A percentile compares a stretch with the other conserved stretches of the same genome.
Evolutionary conservation across 1,284 basidiomycete species (phyloP).

Genomic region (Amylostereum chailletii): DNA sequence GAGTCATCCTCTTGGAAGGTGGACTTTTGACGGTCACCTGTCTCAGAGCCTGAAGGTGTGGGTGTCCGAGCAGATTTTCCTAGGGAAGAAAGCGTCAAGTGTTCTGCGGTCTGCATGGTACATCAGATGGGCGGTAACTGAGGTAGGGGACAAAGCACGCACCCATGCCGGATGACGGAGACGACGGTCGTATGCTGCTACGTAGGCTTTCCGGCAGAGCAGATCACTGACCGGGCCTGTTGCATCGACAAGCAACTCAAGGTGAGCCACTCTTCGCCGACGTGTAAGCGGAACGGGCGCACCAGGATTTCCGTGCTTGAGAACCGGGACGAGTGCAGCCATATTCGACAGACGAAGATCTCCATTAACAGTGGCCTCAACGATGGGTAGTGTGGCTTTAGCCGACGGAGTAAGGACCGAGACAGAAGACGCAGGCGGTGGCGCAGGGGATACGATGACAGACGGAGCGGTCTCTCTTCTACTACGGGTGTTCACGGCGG

Average conservation of each 20-base stretch:
- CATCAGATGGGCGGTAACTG: neutral
- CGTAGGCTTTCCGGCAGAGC: slow-evolving; percentile 75
- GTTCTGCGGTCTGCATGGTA: slow-evolving; percentile 74
- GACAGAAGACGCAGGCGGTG: neutral
- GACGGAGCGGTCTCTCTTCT: slow-evolving; percentile 10
- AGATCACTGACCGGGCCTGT: slow-evolving; percentile 80
- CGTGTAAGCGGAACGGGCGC: slow-evolving; percentile 12
- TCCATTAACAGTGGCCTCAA: slow-evolving; percentile 15
- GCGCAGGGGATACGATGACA: slow-evolving; percentile 6
- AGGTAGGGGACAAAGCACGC: slow-evolving; percentile 14
- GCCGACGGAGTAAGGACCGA: neutral
- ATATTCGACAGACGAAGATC: slow-evolving; percentile 5
- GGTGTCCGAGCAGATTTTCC: slow-evolving; percentile 36
- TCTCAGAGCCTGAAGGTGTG: slow-evolving; percentile 24
- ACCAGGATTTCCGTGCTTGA: slow-evolving; percentile 77
- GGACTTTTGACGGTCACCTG: slow-evolving; percentile 71
- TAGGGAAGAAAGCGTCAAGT: slow-evolving; percentile 74
- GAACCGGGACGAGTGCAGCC: slow-evolving; percentile 24
- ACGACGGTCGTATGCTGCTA: slow-evolving; percentile 86
- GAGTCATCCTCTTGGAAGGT: slow-evolving; percentile 80
- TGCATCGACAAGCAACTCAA: slow-evolving; percentile 5
- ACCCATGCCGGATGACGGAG: slow-evolving; percentile 93
- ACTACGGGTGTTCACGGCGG: slow-evolving; percentile 29
- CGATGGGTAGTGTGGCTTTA: slow-evolving; percentile 10
- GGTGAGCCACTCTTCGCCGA: neutral